Base-by-base conservation (phyloP, 169 alveolate species). In the Cryptosporidium viatorum region DNA sequence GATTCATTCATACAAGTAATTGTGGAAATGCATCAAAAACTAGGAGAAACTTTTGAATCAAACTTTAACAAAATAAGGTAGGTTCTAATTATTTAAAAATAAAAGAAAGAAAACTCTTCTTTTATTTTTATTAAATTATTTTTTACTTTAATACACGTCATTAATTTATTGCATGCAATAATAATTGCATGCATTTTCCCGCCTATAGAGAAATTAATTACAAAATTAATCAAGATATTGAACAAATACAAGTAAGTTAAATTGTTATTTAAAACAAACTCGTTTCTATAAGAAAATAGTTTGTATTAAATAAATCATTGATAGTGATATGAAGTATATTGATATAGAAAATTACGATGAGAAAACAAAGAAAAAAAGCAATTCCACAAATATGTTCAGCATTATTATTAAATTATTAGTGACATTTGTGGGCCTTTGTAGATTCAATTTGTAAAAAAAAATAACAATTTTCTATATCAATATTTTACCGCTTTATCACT, bases 191-290 rank as follows among this genome's bases (percentile, higher is more conserved):
- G 69, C 9, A 59, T 0, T 31, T 62, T 65, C 71, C 71, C 71
- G 51, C 52, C 51, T 6, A 18, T 5, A 80, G 89, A 80, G 89
- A 80, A 43, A 62, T 80, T 10, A 80, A 80, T 65, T 43, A 43
- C 31, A 80, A 65, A 65, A 80, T 80, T 21, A 80, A 80, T 80
- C 89, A 80, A 62, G 89, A 80, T 39, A 80, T 80, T 39, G 89
- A 80, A 7, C 55, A 80, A 23, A 80, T 80, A 26, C 69, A 65
- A 33, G 89, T 80, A 80, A 60, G 89, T 80, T 59, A 35, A 35
- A 2, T 23, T 55, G 4, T 1, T n/a, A 23, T 55, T 55, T 55
- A 23, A 26, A 3, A 55, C 35, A 16, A 18, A 18, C 14, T 55
- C 8, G 12, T 55, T 55, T n/a, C 9, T 55, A 5, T 8, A 55